phyloP scores from a whole-genome alignment of 164 flowering plant genomes.

The Warburgia ugandensis region DNA sequence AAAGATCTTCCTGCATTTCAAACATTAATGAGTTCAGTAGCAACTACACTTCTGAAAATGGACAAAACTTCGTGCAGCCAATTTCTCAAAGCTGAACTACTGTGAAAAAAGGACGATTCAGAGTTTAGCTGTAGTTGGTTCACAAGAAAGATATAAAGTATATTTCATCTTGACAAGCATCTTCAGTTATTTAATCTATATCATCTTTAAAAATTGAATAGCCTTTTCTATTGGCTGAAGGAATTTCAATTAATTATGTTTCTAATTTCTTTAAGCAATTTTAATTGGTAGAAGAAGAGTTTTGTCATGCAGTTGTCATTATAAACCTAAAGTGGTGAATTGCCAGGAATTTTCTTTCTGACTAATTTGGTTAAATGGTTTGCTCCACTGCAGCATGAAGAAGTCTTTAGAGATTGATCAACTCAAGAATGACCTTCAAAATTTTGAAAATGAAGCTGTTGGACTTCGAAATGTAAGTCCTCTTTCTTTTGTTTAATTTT shows the following conservation, averaged over 20 bases:
- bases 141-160: too few relatives aligned
- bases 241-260: neutral
- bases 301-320: neutral
- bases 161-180: neutral
- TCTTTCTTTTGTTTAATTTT: slow-evolving; percentile 5
- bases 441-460: slow-evolving; percentile 20
- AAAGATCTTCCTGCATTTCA: too few relatives aligned
- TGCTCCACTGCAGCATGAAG: slow-evolving; percentile 35
- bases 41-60: too few relatives aligned
- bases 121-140: too few relatives aligned
- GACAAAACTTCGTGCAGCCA: too few relatives aligned
- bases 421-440: slow-evolving; percentile 25
- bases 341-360: neutral
- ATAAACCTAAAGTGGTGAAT: neutral
- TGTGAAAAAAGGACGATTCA: too few relatives aligned
- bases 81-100: too few relatives aligned
- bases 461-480: slow-evolving; percentile 35
- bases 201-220: neutral
- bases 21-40: too few relatives aligned
- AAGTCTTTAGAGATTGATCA: slow-evolving; percentile 44
- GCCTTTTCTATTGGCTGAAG: neutral
- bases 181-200: neutral
- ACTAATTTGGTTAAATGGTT: neutral
- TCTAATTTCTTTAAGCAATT: neutral
- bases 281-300: neutral